Evolutionary conservation across 2,329 filamentous ascomycete species (phyloP).

Genomic region (Rhytidhysteron rufulum): DNA sequence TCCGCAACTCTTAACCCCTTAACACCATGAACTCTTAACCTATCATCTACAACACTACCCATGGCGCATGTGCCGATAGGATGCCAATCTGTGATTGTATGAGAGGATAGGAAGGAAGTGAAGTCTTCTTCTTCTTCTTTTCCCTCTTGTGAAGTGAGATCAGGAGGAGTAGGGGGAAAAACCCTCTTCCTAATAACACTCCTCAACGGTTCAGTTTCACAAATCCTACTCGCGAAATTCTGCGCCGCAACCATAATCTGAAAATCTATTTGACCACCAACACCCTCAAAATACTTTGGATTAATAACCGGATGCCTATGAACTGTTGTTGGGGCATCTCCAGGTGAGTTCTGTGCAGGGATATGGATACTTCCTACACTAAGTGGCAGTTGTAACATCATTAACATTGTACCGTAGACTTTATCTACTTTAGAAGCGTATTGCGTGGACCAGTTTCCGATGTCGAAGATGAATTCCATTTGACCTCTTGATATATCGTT

Average conservation of each 20-base stretch:
- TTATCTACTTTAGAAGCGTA: slow-evolving; percentile 6
- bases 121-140: slow-evolving; percentile 13
- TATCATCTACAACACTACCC: slow-evolving; percentile 20
- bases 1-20: slow-evolving; percentile 15
- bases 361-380: slow-evolving; percentile 11
- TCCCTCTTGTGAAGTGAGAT: no score
- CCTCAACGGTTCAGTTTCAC: slow-evolving; percentile 6
- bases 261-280: slow-evolving; percentile 6
- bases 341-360: not conserved
- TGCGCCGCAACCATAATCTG: slow-evolving; percentile 6
- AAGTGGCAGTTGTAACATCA: slow-evolving; percentile 19
- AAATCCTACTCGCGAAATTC: slow-evolving; percentile 8
- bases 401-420: slow-evolving; percentile 18
- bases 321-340: slow-evolving; percentile 1
- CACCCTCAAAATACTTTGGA: slow-evolving; percentile 8
- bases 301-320: slow-evolving; percentile 7
- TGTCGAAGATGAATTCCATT: slow-evolving; percentile 12
- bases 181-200: slow-evolving; percentile 11
- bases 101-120: slow-evolving; percentile 6
- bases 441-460: slow-evolving; percentile 9
- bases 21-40: slow-evolving; percentile 8
- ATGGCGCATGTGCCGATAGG: slow-evolving; percentile 13
- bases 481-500: slow-evolving; percentile 4
- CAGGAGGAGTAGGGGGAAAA: slow-evolving; percentile 13
- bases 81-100: slow-evolving; percentile 19